Evolutionary conservation across 495 filamentous ascomycete genomes (phyloP), one percentile per base, ranked within the genome.

Genomic region (Aspergillus leporis): DNA sequence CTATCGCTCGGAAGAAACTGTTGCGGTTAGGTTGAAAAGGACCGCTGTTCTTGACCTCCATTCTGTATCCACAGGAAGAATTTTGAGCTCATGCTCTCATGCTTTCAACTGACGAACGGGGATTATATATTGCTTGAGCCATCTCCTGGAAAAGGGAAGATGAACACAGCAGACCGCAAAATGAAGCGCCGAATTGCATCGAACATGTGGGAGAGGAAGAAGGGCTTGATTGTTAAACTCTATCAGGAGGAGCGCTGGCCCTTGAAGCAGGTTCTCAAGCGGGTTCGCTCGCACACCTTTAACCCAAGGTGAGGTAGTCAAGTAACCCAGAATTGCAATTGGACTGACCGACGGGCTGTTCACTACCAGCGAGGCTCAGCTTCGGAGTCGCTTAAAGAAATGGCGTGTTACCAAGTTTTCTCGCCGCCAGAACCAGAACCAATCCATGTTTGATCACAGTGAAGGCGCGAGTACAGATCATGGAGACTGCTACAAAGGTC

Each of bases 221-320:
- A 47, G 5, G 25, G 41, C 22, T 21, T 59, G 36, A 63, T 63
- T 34, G 53, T 53, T 1, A 63, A 49, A 22, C 52, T 63, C 1
- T 63, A 63, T 48, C 51, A 56, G 21, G 61, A 63, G 10, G 61
- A 63, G 16, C 56, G 59, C 40, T 63, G 61, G 61, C 61, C 61
- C 4, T 51, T 63, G 13, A 63, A 63, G 53, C 61, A 63, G 23
- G 61, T 63, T 38, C 59, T 63, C 46, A 63, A 56, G 52, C n/a
- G 45, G 19, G 21, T 63, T 16, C 56, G 56, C 28, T 52, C 56
- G 10, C 25, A 49, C 2, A 56, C 51, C 19, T 63, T 63, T 10
- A 56, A 56, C 6, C 61, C 61, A 0, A 63, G 61, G 61, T 59
- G 31, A 53, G 16, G 21, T 49, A 3, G 0, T 5, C 25, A 51